Base-by-base conservation (phyloP, 306 rosid genomes). In the Acmispon strigosus region DNA sequence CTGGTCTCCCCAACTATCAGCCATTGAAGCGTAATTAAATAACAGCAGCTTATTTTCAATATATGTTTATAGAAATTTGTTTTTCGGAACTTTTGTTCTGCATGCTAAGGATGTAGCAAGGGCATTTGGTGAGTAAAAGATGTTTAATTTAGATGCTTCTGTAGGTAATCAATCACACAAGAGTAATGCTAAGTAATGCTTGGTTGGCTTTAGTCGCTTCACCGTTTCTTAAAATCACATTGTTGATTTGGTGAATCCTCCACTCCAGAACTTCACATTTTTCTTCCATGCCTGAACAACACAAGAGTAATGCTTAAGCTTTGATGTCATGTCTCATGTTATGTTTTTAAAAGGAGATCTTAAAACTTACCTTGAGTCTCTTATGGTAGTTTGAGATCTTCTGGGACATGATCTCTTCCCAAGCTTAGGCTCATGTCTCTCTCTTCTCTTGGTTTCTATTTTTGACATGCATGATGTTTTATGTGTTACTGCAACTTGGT, bases 251-350 rank as follows among this genome's bases (percentile, higher is more conserved):
- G 50, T 4, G 16, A 14, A 27, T 57, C 18, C 74, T 36, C 17
- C 62, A 6, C 50, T 8, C 10, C 17, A 1, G 57, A 14, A 11
- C 75, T 27, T 52, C 11, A 79, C 83, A 79, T 67, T 73, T 67
- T 73, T 50, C 83, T 79, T 51, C 79, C 83, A 44, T 84, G 89
- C 76, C 94, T 81, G 85, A 56, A 37, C 29, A 20, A 39, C 70
- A 17, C 24, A 54, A 45, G 2, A 64, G 22, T 18, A 49, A n/a
- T 17, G 71, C 18, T 76, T 76, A 69, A 60, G 7, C 42, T 69
- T 17, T n/a, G 42, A 41, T 50, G 32, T 50, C 41, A 49, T 24
- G 55, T 32, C 67, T 16, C 10, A 5, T 36, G 10, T 7, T 36
- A 36, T 36, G 41, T 59, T 60, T 47, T 13, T 15, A 14, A 44